Percentiles rank a stretch among this genome's conserved stretches.
Evolutionary conservation across 768 basidiomycete genomes (phyloP).

Genomic region (Lanmaoa pseudosensibilis): DNA sequence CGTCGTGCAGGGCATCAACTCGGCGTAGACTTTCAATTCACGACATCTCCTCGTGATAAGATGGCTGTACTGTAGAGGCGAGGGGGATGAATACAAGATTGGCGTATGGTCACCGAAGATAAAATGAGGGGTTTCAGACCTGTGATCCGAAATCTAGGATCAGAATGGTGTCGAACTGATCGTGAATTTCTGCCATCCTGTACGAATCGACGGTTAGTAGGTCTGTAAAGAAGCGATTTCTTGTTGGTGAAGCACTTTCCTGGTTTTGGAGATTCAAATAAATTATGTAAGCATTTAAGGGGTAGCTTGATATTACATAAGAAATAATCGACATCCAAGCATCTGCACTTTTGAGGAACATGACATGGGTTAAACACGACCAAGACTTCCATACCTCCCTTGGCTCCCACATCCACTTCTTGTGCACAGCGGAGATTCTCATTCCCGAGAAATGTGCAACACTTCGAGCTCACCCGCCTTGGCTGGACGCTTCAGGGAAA

Average conservation of each 20-base stretch:
- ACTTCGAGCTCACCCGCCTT: too few species aligned
- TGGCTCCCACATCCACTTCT: too few species aligned
- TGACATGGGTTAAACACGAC: too few species aligned
- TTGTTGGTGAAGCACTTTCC: not conserved
- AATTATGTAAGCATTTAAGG: too few species aligned
- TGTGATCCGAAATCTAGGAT: slow-evolving; percentile 98
- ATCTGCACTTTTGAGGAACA: too few species aligned
- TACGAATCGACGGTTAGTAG: not conserved
- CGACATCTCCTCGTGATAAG: slow-evolving; percentile 96
- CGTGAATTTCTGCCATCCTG: slow-evolving; percentile 84
- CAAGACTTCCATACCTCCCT: too few species aligned
- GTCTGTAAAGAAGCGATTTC: too few species aligned
- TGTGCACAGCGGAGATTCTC: too few species aligned
- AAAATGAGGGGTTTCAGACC: slow-evolving; percentile 46
- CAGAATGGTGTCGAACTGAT: slow-evolving; percentile 93
- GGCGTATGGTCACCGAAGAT: slow-evolving; percentile 11
- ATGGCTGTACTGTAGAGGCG: slow-evolving; percentile 78
- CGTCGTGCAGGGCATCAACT: slow-evolving; percentile 95
- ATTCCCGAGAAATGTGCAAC: too few species aligned
- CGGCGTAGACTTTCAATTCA: slow-evolving; percentile 96
- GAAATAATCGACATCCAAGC: too few species aligned
- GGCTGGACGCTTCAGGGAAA: too few species aligned
- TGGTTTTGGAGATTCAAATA: not conserved
- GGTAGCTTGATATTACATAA: too few species aligned
- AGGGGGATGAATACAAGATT: slow-evolving; percentile 3